Conservation (phyloP, 495 filamentous ascomycete species). For the Aspergillus nanangensis region DNA sequence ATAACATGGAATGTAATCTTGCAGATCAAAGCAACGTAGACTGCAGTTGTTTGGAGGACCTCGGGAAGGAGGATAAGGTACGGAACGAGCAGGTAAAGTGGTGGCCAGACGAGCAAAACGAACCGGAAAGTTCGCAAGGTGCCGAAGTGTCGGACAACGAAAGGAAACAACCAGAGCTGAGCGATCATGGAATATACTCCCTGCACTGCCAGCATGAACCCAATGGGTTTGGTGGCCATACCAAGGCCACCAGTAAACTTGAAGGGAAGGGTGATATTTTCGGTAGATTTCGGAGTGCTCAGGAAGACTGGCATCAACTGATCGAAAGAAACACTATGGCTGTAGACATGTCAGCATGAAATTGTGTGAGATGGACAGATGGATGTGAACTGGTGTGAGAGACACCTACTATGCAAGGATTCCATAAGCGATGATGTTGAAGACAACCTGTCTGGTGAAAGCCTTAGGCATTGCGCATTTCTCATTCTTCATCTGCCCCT, state of each 20-base stretch:
- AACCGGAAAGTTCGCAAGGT: conserved; percentile 74
- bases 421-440: conserved; percentile 84
- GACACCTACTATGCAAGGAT: conserved; percentile 88
- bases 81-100: conserved; percentile 80
- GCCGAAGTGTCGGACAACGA: conserved; percentile 66
- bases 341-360: conserved; percentile 42
- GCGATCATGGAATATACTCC: conserved; percentile 85
- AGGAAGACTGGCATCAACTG: conserved; percentile 89
- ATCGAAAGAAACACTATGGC: conserved; percentile 89
- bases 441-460: conserved; percentile 77
- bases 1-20: conserved; percentile 86
- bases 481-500: conserved; percentile 29
- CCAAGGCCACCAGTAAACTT: conserved; percentile 86
- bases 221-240: conserved; percentile 74
- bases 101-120: conserved; percentile 76
- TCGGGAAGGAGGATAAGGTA: conserved; percentile 83
- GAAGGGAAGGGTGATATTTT: conserved; percentile 64
- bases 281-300: conserved; percentile 61
- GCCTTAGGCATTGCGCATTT: conserved; percentile 39
- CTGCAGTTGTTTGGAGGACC: conserved; percentile 60
- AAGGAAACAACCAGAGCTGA: conserved; percentile 78
- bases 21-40: conserved; percentile 73
- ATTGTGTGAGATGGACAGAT: conserved; percentile 1
- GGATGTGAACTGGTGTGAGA: not conserved
- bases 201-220: conserved; percentile 81